These are phyloP conservation scores for Metarhizium rileyi DNA, from an alignment of 2,329 filamentous ascomycete genomes.

Conservation along the genomic window DNA sequence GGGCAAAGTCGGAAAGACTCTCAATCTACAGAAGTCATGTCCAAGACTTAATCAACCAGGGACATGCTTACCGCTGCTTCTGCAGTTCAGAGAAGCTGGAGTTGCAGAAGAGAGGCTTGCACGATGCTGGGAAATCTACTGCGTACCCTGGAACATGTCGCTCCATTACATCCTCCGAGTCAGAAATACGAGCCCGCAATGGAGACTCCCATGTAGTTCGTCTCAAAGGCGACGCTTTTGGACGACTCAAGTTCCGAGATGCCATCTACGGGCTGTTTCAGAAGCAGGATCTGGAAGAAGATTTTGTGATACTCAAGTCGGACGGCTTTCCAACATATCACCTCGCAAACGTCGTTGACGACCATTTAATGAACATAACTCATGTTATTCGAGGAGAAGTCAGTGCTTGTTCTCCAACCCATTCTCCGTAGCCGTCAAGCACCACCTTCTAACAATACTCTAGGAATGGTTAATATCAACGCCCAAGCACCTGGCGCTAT, in stretches of 20 bases:
- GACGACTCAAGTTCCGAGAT: slow-evolving; percentile 60
- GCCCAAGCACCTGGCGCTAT: slow-evolving; percentile 61
- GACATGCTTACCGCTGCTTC: slow-evolving; percentile 87
- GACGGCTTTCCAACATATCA: slow-evolving; percentile 95
- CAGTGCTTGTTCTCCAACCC: slow-evolving; percentile 19
- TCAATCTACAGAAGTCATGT: slow-evolving; percentile 63
- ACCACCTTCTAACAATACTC: not conserved
- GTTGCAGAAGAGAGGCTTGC: slow-evolving; percentile 52
- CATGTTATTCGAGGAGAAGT: slow-evolving; percentile 86
- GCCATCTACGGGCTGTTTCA: slow-evolving; percentile 65
- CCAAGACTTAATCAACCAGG: slow-evolving; percentile 55
- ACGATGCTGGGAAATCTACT: slow-evolving; percentile 36
- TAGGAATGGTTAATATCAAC: slow-evolving; percentile 95
- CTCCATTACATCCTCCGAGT: slow-evolving; percentile 54
- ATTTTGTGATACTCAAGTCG: slow-evolving; percentile 83
- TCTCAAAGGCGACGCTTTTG: slow-evolving; percentile 49
- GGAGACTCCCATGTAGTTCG: slow-evolving; percentile 71
- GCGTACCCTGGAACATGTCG: slow-evolving; percentile 59
- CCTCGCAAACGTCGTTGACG: slow-evolving; percentile 93
- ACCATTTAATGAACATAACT: slow-evolving; percentile 90
- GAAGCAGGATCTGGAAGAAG: slow-evolving; percentile 52
- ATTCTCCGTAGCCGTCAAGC: not conserved
- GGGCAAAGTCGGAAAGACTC: slow-evolving; percentile 63
- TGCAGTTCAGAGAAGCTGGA: slow-evolving; percentile 66
- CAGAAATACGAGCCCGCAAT: slow-evolving; percentile 56